phyloP scores from a whole-genome alignment of 148 eudicot species.

The Heliosperma pusillum region DNA sequence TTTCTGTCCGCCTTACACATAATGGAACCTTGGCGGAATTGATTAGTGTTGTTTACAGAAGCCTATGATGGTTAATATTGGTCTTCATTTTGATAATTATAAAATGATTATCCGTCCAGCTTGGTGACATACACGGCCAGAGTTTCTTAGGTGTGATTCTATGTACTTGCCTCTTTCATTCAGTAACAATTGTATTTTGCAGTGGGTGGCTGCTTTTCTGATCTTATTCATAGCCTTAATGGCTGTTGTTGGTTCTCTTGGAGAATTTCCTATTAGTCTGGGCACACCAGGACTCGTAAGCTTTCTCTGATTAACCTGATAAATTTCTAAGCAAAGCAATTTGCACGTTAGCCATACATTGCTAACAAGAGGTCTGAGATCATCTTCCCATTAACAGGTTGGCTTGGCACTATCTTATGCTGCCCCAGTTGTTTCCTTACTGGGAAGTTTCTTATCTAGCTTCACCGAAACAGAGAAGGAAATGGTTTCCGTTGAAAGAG shows the following conservation, averaged over 20 bases:
- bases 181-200: constrained; percentile 27
- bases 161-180: background rate
- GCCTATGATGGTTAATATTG: background rate
- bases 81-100: background rate
- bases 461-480: constrained; percentile 97
- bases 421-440: constrained; percentile 80
- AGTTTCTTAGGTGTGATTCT: background rate
- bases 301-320: constrained; percentile 9
- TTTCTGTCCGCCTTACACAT: background rate
- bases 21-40: constrained; percentile 5
- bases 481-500: constrained; percentile 96
- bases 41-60: background rate
- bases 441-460: constrained; percentile 89
- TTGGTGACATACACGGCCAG: background rate
- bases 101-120: background rate
- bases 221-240: constrained; percentile 71
- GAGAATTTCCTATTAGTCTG: constrained; percentile 54
- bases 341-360: background rate
- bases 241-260: constrained; percentile 78
- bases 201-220: constrained; percentile 89
- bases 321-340: background rate
- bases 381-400: constrained; percentile 45
- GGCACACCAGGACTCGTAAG: constrained; percentile 95
- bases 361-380: constrained; percentile 10
- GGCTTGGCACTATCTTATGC: constrained; percentile 96